Evolutionary conservation across 441 rosid species (phyloP).

Genomic region (Adansonia grandidieri): DNA sequence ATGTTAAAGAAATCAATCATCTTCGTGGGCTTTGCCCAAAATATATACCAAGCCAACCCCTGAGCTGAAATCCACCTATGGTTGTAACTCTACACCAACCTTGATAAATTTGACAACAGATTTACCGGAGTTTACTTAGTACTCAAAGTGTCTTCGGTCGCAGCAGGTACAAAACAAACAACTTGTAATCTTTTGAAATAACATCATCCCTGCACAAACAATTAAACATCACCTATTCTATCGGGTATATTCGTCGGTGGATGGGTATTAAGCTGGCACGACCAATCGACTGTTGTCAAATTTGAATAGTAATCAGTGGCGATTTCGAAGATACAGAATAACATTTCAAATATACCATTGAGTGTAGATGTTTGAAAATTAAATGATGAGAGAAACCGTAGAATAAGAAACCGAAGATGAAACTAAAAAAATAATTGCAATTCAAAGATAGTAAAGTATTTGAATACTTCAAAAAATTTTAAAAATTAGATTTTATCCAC

Average conservation of each 20-base stretch:
- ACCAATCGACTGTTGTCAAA: slow-evolving; percentile 44
- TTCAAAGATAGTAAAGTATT: too few relatives aligned
- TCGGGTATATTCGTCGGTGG: slow-evolving; percentile 40
- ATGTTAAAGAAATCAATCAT: slow-evolving; percentile 28
- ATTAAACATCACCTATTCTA: slow-evolving; percentile 35
- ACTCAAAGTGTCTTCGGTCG: slow-evolving; percentile 43
- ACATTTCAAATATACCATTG: too few relatives aligned
- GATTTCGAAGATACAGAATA: slow-evolving; percentile 13
- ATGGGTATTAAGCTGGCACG: slow-evolving; percentile 42
- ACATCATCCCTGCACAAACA: slow-evolving; percentile 41
- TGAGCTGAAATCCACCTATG: slow-evolving; percentile 42
- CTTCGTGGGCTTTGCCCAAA: slow-evolving; percentile 40
- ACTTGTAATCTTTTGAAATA: slow-evolving; percentile 40
- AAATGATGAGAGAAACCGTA: too few relatives aligned
- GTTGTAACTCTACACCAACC: slow-evolving; percentile 47
- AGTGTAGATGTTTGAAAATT: too few relatives aligned
- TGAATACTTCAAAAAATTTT: too few relatives aligned
- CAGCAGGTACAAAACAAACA: slow-evolving; percentile 48
- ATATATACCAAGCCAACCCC: slow-evolving; percentile 58
- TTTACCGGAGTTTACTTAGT: slow-evolving; percentile 31
- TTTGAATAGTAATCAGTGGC: slow-evolving; percentile 43
- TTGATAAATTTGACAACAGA: slow-evolving; percentile 35
- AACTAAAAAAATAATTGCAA: too few relatives aligned
- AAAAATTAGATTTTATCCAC: too few relatives aligned
- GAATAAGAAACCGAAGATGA: too few relatives aligned